These are phyloP conservation scores for Dioszegia aurantiaca DNA, from an alignment of 768 basidiomycete species.

Conservation along the genomic window DNA sequence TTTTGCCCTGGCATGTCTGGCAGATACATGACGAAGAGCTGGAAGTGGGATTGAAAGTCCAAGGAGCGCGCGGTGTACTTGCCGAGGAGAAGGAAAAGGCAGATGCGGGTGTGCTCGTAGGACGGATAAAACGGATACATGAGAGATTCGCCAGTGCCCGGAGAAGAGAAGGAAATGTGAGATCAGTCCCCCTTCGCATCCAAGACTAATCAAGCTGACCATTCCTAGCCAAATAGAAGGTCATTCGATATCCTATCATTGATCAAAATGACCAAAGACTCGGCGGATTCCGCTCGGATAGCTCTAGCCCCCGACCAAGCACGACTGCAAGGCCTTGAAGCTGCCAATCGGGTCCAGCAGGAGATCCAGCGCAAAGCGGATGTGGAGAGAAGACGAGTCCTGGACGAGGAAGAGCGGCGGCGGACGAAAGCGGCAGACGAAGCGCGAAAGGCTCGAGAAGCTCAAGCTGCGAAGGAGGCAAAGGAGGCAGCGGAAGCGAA, in stretches of 20 bases:
- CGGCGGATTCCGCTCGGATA: slow-evolving; percentile 7
- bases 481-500: neutral
- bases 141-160: slow-evolving; percentile 12
- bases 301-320: slow-evolving; percentile 5
- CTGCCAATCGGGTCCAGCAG: neutral
- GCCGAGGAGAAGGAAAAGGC: slow-evolving; percentile 12
- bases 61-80: slow-evolving; percentile 5
- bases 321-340: slow-evolving; percentile 6
- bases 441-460: neutral
- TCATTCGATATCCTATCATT: slow-evolving; percentile 13
- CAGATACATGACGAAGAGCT: slow-evolving; percentile 34
- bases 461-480: neutral
- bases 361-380: neutral
- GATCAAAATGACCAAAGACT: slow-evolving; percentile 18
- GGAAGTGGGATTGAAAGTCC: slow-evolving; percentile 2
- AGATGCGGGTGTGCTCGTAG: slow-evolving; percentile 12
- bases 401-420: slow-evolving; percentile 3
- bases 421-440: slow-evolving; percentile 2
- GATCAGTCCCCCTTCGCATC: neutral
- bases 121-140: slow-evolving; percentile 16
- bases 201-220: neutral
- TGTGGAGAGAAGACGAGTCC: neutral
- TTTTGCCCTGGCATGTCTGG: slow-evolving; percentile 39
- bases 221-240: slow-evolving; percentile 2
- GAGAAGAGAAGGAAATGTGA: slow-evolving; percentile 18